Evolutionary conservation across 345 rosid genomes (phyloP).

Genomic region (Litchi chinensis): DNA sequence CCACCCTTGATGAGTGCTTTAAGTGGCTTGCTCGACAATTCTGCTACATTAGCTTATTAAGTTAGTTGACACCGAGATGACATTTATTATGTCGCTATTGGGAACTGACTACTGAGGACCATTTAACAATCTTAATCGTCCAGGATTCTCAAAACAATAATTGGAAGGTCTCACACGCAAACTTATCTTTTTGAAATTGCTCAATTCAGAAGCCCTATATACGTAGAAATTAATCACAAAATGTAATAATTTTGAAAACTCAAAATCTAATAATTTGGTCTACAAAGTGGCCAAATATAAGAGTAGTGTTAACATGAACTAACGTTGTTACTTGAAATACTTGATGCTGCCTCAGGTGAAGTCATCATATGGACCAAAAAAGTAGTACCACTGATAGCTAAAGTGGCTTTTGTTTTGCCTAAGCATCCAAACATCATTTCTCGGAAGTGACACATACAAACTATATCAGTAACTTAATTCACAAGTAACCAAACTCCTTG

Average conservation of each 20-base stretch:
- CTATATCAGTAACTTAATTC: slow-evolving; percentile 6
- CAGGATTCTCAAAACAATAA: background rate
- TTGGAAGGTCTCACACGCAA: background rate
- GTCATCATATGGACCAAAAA: background rate
- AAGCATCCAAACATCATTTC: slow-evolving; percentile 24
- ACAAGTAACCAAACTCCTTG: slow-evolving; percentile 27
- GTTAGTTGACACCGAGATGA: background rate
- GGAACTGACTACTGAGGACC: background rate
- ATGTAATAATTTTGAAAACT: too few relatives aligned
- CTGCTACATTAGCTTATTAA: background rate
- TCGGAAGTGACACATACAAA: background rate
- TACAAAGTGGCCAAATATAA: too few relatives aligned
- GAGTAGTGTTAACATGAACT: background rate
- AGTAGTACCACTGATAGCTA: background rate
- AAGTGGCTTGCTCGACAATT: background rate
- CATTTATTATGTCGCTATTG: background rate
- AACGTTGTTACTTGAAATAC: background rate
- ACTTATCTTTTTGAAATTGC: background rate
- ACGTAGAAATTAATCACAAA: too few relatives aligned
- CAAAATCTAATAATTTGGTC: too few relatives aligned
- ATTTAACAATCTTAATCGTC: slow-evolving; percentile 3
- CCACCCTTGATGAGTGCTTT: slow-evolving; percentile 15
- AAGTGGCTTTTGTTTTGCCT: slow-evolving; percentile 27
- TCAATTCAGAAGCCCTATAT: background rate
- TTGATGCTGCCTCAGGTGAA: too few relatives aligned